Base-by-base conservation (phyloP, 78 protist genomes). In the Bodo saltans region DNA sequence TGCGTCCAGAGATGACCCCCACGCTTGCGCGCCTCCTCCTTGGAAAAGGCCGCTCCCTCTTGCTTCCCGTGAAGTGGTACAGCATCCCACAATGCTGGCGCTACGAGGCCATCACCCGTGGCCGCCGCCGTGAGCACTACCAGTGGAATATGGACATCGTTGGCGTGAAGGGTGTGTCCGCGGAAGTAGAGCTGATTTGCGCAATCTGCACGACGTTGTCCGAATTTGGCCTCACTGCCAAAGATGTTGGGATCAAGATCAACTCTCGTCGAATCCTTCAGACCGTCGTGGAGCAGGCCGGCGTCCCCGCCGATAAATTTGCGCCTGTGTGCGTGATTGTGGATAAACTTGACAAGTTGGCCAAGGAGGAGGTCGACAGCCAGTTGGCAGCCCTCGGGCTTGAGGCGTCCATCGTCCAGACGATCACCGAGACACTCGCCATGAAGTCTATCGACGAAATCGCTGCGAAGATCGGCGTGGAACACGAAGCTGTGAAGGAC, bases 111-210 rank as follows among this genome's bases (percentile, higher is more conserved):
- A 74, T 71, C 28, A 87, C 86, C 68, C 83, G 91, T 25, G 93
- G 93, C 29, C 75, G 93, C 39, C 75, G 87, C 76, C 67, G 93
- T n/a, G 93, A 90, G 91, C 93, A 90, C 89, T 90, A 74, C 84
- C 93, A 90, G 78, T 90, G 92, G 93, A 90, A 90, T 84, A 88
- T 88, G 91, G 93, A 90, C 78, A 90, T 90, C 70, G 52, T 86
- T 68, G 93, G 93, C 39, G 89, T 84, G 68, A 29, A 0, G 35
- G 71, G n/a, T 30, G 0, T 85, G 27, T 2, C 88, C 34, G 93
- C 91, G 32, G 91, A 90, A 71, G 85, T 80, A 29, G 93, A 90
- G 68, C 89, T 90, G 52, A 60, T 90, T 17, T 76, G 86, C 29
- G 90, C 90, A 25, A 42, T 89, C 80, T 67, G 74, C 30, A 29